A percentile compares a stretch with the other conserved stretches of the same genome.
These are phyloP conservation scores for Euphrasia arctica DNA, from an alignment of 305 asterid species.

Conservation along the genomic window DNA sequence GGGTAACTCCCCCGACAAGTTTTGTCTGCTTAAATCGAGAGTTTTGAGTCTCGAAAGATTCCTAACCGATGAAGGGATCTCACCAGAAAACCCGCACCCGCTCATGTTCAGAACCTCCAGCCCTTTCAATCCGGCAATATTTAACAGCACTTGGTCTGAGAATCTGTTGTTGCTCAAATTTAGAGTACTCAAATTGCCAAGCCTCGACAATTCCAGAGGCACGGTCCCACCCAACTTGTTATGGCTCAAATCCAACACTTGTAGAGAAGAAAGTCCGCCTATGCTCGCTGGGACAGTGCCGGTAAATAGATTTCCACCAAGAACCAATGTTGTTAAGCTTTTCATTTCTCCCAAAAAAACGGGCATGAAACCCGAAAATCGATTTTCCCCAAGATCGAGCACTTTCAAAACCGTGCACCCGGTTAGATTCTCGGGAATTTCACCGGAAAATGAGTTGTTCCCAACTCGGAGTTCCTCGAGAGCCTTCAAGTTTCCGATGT, in stretches of 20 bases:
- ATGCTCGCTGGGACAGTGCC: constrained; percentile 51
- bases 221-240: constrained; percentile 51
- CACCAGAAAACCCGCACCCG: constrained; percentile 61
- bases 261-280: constrained; percentile 39
- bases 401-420: constrained; percentile 41
- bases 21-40: constrained; percentile 74
- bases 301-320: constrained; percentile 50
- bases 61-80: constrained; percentile 52
- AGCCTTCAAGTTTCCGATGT: constrained; percentile 40
- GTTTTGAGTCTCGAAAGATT: constrained; percentile 50
- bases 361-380: constrained; percentile 49
- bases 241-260: constrained; percentile 58
- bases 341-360: constrained; percentile 46
- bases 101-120: constrained; percentile 64
- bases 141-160: constrained; percentile 45
- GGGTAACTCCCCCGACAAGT: constrained; percentile 71
- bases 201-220: constrained; percentile 49
- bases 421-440: constrained; percentile 41
- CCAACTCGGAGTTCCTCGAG: constrained; percentile 58
- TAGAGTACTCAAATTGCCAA: constrained; percentile 59
- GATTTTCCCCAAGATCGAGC: constrained; percentile 61
- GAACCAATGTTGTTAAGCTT: constrained; percentile 39
- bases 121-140: constrained; percentile 42
- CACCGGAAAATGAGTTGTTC: constrained; percentile 58
- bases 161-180: constrained; percentile 58